Evolutionary conservation across 2,329 filamentous ascomycete genomes (phyloP).

Genomic region (Zarea fungicola): DNA sequence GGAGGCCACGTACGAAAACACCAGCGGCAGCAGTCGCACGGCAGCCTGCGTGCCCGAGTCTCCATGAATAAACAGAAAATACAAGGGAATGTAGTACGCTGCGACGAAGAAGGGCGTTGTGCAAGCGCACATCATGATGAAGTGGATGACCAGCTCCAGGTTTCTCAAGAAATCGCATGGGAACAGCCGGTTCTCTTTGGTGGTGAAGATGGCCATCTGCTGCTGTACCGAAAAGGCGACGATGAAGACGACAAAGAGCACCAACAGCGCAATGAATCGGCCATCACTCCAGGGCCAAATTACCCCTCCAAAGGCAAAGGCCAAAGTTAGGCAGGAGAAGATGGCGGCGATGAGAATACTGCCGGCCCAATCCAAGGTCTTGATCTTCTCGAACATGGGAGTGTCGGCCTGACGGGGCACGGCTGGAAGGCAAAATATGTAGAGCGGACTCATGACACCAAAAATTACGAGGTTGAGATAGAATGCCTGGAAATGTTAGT

Average conservation of each 20-base stretch:
- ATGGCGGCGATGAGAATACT: constrained; percentile 27
- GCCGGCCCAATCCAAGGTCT: constrained; percentile 38
- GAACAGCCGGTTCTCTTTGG: constrained; percentile 27
- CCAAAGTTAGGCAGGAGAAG: constrained; percentile 41
- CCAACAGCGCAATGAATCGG: constrained; percentile 39
- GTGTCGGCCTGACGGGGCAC: constrained; percentile 16
- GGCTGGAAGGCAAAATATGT: constrained; percentile 21
- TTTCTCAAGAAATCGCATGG: constrained; percentile 21
- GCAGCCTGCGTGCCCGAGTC: constrained; percentile 17
- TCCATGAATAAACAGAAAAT: constrained; percentile 19
- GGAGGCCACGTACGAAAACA: constrained; percentile 16
- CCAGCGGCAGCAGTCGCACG: constrained; percentile 18
- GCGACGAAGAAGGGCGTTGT: constrained; percentile 15
- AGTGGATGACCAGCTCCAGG: constrained; percentile 21
- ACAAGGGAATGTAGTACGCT: constrained; percentile 17
- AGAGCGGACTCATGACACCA: constrained; percentile 25
- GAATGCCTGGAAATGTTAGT: constrained; percentile 26
- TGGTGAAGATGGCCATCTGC: constrained; percentile 34
- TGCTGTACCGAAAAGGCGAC: constrained; percentile 29
- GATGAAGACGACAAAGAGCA: constrained; percentile 34
- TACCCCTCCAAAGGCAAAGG: constrained; percentile 42
- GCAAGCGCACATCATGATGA: constrained; percentile 15
- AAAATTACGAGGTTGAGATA: constrained; percentile 51
- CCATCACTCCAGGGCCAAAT: constrained; percentile 40
- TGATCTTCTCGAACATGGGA: constrained; percentile 22